Conservation (phyloP, 2,329 filamentous ascomycete species). For the Peltaster fructicola region DNA sequence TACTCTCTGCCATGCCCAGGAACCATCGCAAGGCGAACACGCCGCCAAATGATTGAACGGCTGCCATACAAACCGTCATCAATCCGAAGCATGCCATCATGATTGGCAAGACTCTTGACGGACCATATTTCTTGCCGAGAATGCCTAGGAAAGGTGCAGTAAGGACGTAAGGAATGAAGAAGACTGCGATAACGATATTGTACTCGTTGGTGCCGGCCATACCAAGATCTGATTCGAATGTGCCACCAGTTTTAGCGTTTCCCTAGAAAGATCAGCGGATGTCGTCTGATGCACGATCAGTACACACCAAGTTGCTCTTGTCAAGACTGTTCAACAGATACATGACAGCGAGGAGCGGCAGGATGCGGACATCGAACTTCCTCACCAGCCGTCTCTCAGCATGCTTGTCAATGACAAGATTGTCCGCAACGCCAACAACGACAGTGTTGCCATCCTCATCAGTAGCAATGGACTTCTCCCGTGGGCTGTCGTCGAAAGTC, state of each 20-base stretch:
- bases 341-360: slow-evolving; percentile 43
- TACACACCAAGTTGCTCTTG: slow-evolving; percentile 22
- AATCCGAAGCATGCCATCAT: slow-evolving; percentile 53
- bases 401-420: slow-evolving; percentile 23
- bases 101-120: slow-evolving; percentile 43
- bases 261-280: too few relatives aligned
- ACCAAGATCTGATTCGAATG: slow-evolving; percentile 35
- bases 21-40: slow-evolving; percentile 54
- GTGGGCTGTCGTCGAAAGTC: slow-evolving; percentile 4
- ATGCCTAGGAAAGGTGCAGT: slow-evolving; percentile 49
- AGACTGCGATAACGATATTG: slow-evolving; percentile 52
- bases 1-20: slow-evolving; percentile 41
- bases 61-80: slow-evolving; percentile 42
- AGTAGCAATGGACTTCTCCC: slow-evolving; percentile 6
- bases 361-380: slow-evolving; percentile 36
- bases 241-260: slow-evolving; percentile 21
- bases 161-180: slow-evolving; percentile 59
- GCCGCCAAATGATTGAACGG: slow-evolving; percentile 42
- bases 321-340: slow-evolving; percentile 39
- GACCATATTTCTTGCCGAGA: slow-evolving; percentile 50
- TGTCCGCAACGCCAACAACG: slow-evolving; percentile 9
- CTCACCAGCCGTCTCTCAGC: slow-evolving; percentile 33
- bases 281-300: not conserved
- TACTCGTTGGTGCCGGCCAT: slow-evolving; percentile 42
- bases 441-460: slow-evolving; percentile 8